These are phyloP conservation scores for Trichosporon sp. DNA, from an alignment of 1,284 basidiomycete species.

Conservation along the genomic window DNA sequence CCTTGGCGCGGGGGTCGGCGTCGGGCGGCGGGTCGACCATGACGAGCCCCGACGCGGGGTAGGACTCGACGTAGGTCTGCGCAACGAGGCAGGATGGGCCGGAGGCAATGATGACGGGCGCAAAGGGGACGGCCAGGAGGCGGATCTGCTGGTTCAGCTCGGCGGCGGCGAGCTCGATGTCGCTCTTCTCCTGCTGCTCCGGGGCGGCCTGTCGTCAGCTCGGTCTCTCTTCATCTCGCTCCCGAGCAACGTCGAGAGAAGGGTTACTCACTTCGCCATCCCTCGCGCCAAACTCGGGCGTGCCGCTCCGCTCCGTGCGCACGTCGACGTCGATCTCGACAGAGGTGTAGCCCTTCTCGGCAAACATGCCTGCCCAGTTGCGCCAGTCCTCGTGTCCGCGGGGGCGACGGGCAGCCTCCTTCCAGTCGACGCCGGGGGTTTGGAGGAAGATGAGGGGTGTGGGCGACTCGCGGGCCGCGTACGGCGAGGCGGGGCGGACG, in stretches of 20 bases:
- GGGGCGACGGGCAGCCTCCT: neutral
- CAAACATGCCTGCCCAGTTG: conserved; percentile 54
- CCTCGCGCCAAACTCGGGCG: neutral
- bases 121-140: conserved; percentile 57
- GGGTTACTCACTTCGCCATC: neutral
- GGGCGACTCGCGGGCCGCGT: conserved; percentile 38
- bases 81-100: conserved; percentile 56
- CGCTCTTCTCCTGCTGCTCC: neutral
- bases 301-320: neutral
- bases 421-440: conserved; percentile 23
- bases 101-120: conserved; percentile 61
- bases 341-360: conserved; percentile 60
- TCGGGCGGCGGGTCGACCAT: conserved; percentile 58
- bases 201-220: neutral
- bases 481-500: conserved; percentile 26
- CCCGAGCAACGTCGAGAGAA: neutral
- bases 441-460: conserved; percentile 40
- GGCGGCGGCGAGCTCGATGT: conserved; percentile 30
- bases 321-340: conserved; percentile 56
- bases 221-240: neutral
- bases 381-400: conserved; percentile 20
- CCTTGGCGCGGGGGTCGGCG: conserved; percentile 29
- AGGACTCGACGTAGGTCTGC: conserved; percentile 63
- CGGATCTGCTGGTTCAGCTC: conserved; percentile 39
- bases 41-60: conserved; percentile 60